Evolutionary conservation across 2,329 filamentous ascomycete species (phyloP).

Genomic region (Xylaria multiplex): DNA sequence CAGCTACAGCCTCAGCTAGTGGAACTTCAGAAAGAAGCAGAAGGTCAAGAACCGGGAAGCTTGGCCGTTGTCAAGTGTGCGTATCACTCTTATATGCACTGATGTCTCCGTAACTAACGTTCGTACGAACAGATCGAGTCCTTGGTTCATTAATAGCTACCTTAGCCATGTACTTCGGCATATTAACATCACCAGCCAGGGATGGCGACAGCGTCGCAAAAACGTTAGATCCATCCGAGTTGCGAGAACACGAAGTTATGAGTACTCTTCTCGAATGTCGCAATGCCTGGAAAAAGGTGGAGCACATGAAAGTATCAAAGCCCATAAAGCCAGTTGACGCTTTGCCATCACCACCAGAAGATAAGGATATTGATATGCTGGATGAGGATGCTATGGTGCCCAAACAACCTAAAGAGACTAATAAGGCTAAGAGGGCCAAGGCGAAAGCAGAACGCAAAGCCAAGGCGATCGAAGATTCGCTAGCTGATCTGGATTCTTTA

Average conservation of each 20-base stretch:
- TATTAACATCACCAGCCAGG: constrained; percentile 82
- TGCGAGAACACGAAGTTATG: constrained; percentile 94
- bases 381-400: constrained; percentile 48
- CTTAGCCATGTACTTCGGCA: constrained; percentile 92
- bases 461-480: constrained; percentile 73
- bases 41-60: constrained; percentile 61
- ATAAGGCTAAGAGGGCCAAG: constrained; percentile 50
- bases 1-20: constrained; percentile 74
- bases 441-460: constrained; percentile 54
- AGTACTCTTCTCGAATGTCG: constrained; percentile 81
- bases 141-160: constrained; percentile 87
- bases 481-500: constrained; percentile 76
- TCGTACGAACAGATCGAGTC: constrained; percentile 63
- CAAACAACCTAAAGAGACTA: constrained; percentile 40
- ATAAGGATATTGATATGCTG: constrained; percentile 49
- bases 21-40: constrained; percentile 66
- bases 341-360: constrained; percentile 42
- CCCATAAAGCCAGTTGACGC: constrained; percentile 36
- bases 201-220: constrained; percentile 64
- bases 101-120: constrained; percentile 7
- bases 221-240: constrained; percentile 77
- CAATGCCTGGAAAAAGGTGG: constrained; percentile 80
- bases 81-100: constrained; percentile 7
- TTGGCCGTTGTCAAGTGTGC: constrained; percentile 72
- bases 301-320: constrained; percentile 67